Evolutionary conservation across 2,329 filamentous ascomycete genomes (phyloP).

Genomic region (Pseudocercospora cruenta): DNA sequence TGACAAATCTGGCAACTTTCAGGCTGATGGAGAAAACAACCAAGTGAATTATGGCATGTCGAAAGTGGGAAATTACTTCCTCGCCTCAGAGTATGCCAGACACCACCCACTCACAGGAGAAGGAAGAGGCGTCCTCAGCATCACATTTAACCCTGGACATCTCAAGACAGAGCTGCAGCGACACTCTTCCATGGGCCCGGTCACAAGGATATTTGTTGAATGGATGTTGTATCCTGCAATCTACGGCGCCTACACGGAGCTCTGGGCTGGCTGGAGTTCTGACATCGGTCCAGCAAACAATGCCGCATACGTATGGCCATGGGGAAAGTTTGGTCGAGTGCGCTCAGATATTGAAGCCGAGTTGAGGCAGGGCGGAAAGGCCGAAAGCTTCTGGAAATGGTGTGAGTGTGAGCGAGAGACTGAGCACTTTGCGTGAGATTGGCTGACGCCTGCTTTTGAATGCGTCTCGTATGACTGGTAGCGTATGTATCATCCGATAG

Average conservation of each 20-base stretch:
- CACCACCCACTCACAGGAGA: constrained; percentile 10
- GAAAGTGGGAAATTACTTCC: constrained; percentile 37
- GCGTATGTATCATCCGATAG: background rate
- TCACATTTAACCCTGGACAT: constrained; percentile 40
- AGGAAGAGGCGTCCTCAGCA: constrained; percentile 30
- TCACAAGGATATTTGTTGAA: constrained; percentile 10
- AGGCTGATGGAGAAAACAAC: constrained; percentile 3
- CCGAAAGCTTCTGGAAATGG: constrained; percentile 46
- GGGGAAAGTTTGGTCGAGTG: constrained; percentile 38
- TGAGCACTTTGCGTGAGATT: background rate
- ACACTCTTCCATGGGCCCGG: constrained; percentile 23
- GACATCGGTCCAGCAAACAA: constrained; percentile 35
- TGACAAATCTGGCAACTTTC: background rate
- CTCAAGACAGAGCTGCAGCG: constrained; percentile 36
- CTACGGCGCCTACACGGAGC: constrained; percentile 40
- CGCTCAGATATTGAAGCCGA: constrained; percentile 36
- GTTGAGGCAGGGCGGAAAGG: constrained; percentile 37
- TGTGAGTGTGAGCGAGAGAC: constrained; percentile 44
- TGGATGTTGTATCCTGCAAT: constrained; percentile 31
- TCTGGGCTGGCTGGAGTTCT: constrained; percentile 36
- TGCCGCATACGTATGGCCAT: constrained; percentile 39
- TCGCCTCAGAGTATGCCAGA: constrained; percentile 28
- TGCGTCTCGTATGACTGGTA: background rate
- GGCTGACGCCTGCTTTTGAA: too few relatives aligned
- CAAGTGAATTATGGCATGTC: constrained; percentile 32